phyloP scores from a whole-genome alignment of 2,329 filamentous ascomycete genomes.

The Xylaria digitata region DNA sequence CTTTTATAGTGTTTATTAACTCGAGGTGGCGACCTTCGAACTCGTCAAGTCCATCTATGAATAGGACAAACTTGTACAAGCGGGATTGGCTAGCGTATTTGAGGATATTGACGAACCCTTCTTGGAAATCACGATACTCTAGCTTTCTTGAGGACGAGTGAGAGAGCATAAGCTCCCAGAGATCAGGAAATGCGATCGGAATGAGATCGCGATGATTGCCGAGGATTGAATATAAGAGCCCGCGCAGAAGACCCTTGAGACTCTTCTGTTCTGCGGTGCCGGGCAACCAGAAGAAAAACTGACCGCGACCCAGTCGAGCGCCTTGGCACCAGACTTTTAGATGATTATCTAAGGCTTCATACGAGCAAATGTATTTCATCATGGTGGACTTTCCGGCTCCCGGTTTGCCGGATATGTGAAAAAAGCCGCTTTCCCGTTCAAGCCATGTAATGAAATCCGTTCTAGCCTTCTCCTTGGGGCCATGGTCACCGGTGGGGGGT shows the following conservation, averaged over 20 bases:
- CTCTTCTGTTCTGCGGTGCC: constrained; percentile 40
- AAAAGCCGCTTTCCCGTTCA: constrained; percentile 27
- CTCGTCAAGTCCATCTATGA: constrained; percentile 42
- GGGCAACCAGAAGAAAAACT: constrained; percentile 42
- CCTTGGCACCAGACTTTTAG: constrained; percentile 32
- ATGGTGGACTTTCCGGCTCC: constrained; percentile 43
- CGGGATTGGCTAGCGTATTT: background rate
- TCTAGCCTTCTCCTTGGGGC: constrained; percentile 16
- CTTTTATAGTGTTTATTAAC: constrained; percentile 31
- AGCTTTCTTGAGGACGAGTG: constrained; percentile 11
- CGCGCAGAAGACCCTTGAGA: constrained; percentile 38
- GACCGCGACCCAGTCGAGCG: constrained; percentile 19
- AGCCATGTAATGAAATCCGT: constrained; percentile 38
- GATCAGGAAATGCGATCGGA: constrained; percentile 28
- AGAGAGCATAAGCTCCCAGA: constrained; percentile 28
- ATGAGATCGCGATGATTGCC: constrained; percentile 30
- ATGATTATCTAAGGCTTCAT: constrained; percentile 11
- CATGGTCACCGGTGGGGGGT: background rate
- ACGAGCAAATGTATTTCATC: constrained; percentile 39
- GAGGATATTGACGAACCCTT: constrained; percentile 27
- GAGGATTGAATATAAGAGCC: constrained; percentile 36
- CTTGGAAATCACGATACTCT: constrained; percentile 32
- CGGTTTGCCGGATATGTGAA: constrained; percentile 41
- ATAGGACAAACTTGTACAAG: constrained; percentile 33
- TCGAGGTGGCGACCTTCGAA: constrained; percentile 37